phyloP scores from a whole-genome alignment of 441 rosid genomes.

The Populus hybrid region DNA sequence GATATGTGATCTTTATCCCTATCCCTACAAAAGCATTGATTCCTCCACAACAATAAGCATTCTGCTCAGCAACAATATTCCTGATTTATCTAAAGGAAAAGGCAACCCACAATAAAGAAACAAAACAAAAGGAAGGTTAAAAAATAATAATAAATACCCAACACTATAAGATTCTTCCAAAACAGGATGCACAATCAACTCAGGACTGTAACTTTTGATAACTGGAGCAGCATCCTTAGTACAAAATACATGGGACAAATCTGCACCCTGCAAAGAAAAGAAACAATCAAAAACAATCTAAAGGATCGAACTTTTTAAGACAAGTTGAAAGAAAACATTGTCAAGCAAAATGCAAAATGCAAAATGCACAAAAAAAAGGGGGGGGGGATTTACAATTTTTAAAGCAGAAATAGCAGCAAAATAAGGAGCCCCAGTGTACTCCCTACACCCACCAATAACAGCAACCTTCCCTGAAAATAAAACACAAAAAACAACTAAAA shows the following conservation, averaged over 20 bases:
- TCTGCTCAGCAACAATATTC: conserved; percentile 3
- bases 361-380: background rate
- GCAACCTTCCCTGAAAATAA: conserved; percentile 72
- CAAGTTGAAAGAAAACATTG: background rate
- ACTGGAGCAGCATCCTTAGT: conserved; percentile 93
- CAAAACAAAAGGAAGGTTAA: background rate
- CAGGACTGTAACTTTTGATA: conserved; percentile 94
- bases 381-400: conserved; percentile 52
- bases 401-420: conserved; percentile 93
- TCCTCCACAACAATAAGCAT: conserved; percentile 11
- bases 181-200: conserved; percentile 87
- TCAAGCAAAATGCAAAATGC: background rate
- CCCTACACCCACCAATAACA: conserved; percentile 93
- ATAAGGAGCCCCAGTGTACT: conserved; percentile 98
- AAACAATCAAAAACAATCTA: conserved; percentile 6
- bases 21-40: conserved; percentile 40
- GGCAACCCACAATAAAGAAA: background rate
- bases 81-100: background rate
- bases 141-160: conserved; percentile 31
- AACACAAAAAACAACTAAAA: background rate
- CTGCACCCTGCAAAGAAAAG: conserved; percentile 65
- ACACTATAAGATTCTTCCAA: conserved; percentile 77
- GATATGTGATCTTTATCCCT: conserved; percentile 43
- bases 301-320: background rate
- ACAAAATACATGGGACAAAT: conserved; percentile 95